These are phyloP conservation scores for Hericium erinaceus DNA, from an alignment of 768 basidiomycete species.

Conservation along the genomic window DNA sequence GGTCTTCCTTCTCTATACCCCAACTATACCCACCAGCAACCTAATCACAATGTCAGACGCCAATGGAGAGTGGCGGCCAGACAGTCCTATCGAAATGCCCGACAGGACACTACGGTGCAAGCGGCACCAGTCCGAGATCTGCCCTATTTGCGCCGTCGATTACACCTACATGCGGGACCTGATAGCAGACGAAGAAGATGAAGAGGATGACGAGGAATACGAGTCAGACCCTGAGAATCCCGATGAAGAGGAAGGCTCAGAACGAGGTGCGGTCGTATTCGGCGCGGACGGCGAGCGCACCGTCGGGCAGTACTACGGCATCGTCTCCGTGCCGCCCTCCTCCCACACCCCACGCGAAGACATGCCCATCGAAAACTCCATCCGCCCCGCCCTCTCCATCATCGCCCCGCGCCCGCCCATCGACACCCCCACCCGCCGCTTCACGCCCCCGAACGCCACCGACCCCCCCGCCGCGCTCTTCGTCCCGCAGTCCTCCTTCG, in stretches of 20 bases:
- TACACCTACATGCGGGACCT: background rate
- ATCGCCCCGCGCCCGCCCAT: background rate
- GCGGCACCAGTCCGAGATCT: background rate
- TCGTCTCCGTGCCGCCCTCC: background rate
- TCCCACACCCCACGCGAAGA: constrained; percentile 1
- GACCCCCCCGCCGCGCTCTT: background rate
- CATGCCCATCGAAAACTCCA: constrained; percentile 2
- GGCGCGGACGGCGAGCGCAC: background rate
- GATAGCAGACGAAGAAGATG: background rate
- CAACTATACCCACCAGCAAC: background rate
- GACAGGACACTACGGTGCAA: background rate
- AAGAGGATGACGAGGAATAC: background rate
- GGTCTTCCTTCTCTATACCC: background rate
- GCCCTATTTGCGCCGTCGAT: background rate
- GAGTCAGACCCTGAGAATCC: background rate
- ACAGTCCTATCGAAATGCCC: background rate
- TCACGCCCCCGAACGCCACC: background rate
- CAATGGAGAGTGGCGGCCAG: background rate
- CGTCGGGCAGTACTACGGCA: background rate
- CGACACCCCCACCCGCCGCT: background rate
- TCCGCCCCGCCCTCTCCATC: background rate
- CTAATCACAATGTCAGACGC: background rate
- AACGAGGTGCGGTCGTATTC: background rate
- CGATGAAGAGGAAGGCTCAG: background rate
- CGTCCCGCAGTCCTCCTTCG: background rate